These are phyloP conservation scores for Hyphopichia wangnamkhiaoensis DNA, from an alignment of 1,139 yeast species.

Conservation along the genomic window DNA sequence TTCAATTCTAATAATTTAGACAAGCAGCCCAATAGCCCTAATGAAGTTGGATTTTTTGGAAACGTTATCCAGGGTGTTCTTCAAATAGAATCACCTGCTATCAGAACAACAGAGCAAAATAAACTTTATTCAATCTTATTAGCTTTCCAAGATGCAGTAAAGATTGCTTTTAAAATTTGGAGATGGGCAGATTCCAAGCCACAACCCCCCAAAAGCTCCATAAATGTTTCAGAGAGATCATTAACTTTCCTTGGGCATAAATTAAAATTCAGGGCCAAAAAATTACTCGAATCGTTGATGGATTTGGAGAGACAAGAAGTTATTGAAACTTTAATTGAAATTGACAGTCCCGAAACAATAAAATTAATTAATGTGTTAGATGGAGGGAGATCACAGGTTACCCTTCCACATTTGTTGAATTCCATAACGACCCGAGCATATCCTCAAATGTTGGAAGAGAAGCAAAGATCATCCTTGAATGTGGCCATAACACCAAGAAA, in stretches of 20 bases:
- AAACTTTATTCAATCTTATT: constrained; percentile 57
- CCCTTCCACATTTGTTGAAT: constrained; percentile 67
- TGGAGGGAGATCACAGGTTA: constrained; percentile 77
- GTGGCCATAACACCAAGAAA: constrained; percentile 42
- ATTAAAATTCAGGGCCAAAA: constrained; percentile 71
- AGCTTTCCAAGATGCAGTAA: constrained; percentile 64
- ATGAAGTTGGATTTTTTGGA: constrained; percentile 63
- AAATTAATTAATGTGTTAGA: constrained; percentile 76
- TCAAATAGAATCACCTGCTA: constrained; percentile 70
- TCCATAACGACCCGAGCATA: constrained; percentile 46
- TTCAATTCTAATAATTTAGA: constrained; percentile 19
- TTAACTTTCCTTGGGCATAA: constrained; percentile 64
- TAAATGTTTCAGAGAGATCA: constrained; percentile 39
- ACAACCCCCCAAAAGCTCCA: constrained; percentile 14
- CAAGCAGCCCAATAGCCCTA: constrained; percentile 11
- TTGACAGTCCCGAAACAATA: constrained; percentile 24
- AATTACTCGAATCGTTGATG: constrained; percentile 67
- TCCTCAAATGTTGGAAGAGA: constrained; percentile 32
- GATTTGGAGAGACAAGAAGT: constrained; percentile 73
- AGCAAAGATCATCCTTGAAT: constrained; percentile 43
- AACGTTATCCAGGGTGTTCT: constrained; percentile 86
- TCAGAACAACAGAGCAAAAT: constrained; percentile 54
- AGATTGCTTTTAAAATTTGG: constrained; percentile 67
- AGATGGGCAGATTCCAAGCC: constrained; percentile 63
- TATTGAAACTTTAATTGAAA: constrained; percentile 60